These are phyloP conservation scores for Venustampulla echinocandica DNA, from an alignment of 495 filamentous ascomycete species.

Conservation along the genomic window DNA sequence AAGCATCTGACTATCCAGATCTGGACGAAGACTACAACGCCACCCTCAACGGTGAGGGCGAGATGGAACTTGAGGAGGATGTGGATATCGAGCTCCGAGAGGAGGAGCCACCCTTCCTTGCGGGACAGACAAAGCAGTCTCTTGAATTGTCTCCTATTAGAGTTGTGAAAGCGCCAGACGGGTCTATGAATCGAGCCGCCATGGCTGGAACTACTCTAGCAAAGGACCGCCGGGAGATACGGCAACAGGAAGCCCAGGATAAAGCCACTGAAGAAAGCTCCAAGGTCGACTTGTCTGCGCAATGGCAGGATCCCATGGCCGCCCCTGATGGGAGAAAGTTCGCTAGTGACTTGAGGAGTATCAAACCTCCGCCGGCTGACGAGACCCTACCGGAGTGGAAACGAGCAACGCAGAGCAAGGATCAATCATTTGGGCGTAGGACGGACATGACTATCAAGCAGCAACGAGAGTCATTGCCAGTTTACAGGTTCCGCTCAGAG, in stretches of 20 bases:
- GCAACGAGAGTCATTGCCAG: conserved; percentile 83
- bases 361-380: conserved; percentile 36
- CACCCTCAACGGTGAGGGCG: conserved; percentile 73
- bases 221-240: conserved; percentile 79
- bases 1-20: conserved; percentile 86
- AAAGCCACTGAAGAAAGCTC: conserved; percentile 69
- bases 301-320: conserved; percentile 97
- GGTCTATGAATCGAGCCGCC: conserved; percentile 87
- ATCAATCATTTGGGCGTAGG: conserved; percentile 73
- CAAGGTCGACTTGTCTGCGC: conserved; percentile 76
- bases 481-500: conserved; percentile 81
- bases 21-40: conserved; percentile 91
- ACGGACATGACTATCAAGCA: conserved; percentile 92
- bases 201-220: conserved; percentile 88
- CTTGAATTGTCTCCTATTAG: conserved; percentile 90
- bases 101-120: conserved; percentile 93
- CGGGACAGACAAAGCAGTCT: conserved; percentile 92
- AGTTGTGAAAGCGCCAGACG: conserved; percentile 95
- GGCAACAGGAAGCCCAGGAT: conserved; percentile 81
- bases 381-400: conserved; percentile 90
- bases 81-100: conserved; percentile 94
- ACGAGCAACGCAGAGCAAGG: conserved; percentile 69
- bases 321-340: conserved; percentile 76
- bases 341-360: conserved; percentile 66
- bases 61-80: conserved; percentile 93